These are phyloP conservation scores for Tricholoma hemisulphureum DNA, from an alignment of 768 basidiomycete genomes.

Conservation along the genomic window DNA sequence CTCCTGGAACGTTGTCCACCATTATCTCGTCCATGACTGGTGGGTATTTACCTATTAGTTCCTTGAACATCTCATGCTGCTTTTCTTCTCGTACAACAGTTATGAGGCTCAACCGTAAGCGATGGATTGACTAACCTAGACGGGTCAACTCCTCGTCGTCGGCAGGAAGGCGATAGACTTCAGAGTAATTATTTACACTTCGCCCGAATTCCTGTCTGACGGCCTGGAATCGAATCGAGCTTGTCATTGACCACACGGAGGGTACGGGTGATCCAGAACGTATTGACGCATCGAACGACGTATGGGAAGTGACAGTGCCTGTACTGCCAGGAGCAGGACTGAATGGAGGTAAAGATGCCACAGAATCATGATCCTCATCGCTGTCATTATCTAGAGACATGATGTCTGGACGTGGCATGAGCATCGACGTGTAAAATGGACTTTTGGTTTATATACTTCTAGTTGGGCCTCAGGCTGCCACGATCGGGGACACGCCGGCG, in stretches of 20 bases:
- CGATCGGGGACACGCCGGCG: background rate
- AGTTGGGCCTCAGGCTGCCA: background rate
- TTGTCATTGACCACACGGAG: constrained; percentile 68
- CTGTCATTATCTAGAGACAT: constrained; percentile 23
- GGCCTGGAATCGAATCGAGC: constrained; percentile 55
- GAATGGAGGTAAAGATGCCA: constrained; percentile 40
- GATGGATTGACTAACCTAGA: constrained; percentile 46
- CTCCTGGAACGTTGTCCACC: constrained; percentile 54
- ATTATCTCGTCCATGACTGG: constrained; percentile 57
- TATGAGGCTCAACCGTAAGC: constrained; percentile 1
- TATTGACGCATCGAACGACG: constrained; percentile 59
- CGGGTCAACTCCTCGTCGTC: constrained; percentile 75
- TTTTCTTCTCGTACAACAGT: constrained; percentile 43
- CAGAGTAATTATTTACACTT: constrained; percentile 72
- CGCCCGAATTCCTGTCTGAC: constrained; percentile 69
- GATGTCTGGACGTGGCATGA: background rate
- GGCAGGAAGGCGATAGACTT: constrained; percentile 75
- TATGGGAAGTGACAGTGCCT: constrained; percentile 47
- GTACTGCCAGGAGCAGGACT: constrained; percentile 37
- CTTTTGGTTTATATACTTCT: background rate
- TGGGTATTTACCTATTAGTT: constrained; percentile 67
- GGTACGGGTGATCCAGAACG: constrained; percentile 65
- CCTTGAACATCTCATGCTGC: constrained; percentile 65
- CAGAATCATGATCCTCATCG: constrained; percentile 46
- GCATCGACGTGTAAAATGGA: background rate